Percentiles rank a stretch among this genome's conserved stretches.
These are phyloP conservation scores for Musa troglodytarum DNA, from an alignment of 176 grass and related monocot species.

Conservation along the genomic window DNA sequence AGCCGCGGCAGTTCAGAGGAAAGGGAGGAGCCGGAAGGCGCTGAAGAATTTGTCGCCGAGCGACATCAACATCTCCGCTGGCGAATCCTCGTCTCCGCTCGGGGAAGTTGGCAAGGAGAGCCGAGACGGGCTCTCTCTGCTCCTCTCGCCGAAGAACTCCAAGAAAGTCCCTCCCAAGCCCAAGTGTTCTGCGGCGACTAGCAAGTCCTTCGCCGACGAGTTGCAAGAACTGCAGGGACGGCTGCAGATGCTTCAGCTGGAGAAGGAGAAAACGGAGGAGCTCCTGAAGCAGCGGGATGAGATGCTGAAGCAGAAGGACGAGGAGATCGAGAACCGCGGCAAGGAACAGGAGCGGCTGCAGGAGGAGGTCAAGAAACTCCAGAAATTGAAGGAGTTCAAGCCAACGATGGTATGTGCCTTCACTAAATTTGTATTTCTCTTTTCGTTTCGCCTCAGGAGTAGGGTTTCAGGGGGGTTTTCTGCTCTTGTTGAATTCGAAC, in stretches of 20 bases:
- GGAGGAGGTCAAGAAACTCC: constrained; percentile 66
- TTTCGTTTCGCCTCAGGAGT: not conserved
- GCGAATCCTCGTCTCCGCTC: not conserved
- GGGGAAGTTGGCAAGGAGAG: constrained; percentile 8
- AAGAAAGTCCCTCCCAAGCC: constrained; percentile 21
- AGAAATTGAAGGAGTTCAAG: constrained; percentile 84
- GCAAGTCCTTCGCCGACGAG: constrained; percentile 31
- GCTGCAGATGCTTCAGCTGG: constrained; percentile 62
- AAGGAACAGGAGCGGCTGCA: constrained; percentile 56
- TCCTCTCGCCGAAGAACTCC: constrained; percentile 28
- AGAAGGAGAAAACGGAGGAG: constrained; percentile 80
- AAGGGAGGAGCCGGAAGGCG: constrained; percentile 45
- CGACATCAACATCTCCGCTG: constrained; percentile 68
- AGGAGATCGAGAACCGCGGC: constrained; percentile 49
- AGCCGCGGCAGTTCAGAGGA: constrained; percentile 24
- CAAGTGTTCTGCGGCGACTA: not conserved
- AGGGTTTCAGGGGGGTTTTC: too few relatives aligned
- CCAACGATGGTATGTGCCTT: constrained; percentile 61
- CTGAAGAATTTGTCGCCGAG: constrained; percentile 47
- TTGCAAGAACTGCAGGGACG: constrained; percentile 58
- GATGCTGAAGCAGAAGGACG: constrained; percentile 59
- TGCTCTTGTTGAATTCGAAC: not conserved
- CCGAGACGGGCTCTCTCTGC: not conserved
- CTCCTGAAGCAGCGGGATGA: constrained; percentile 61
- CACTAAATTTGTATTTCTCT: not conserved